phyloP scores from a whole-genome alignment of 805 yeast genomes.

The Myxozyma udenii region DNA sequence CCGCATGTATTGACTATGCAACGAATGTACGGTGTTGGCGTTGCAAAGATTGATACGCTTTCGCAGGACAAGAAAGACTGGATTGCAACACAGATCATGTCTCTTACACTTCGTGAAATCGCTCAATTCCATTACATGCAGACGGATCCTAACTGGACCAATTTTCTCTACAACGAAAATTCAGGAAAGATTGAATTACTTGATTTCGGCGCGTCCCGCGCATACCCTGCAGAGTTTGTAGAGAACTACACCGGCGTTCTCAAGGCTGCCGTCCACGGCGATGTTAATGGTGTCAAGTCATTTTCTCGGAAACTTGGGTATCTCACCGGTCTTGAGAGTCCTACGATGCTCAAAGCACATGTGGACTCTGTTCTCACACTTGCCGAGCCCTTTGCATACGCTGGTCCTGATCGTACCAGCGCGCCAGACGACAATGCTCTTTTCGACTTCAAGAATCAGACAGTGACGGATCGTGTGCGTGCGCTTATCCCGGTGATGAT shows the following conservation, averaged over 20 bases:
- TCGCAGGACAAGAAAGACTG: constrained; percentile 70
- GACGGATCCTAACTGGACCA: constrained; percentile 99
- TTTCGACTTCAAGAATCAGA: constrained; percentile 77
- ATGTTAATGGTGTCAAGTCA: constrained; percentile 59
- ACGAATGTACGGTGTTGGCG: constrained; percentile 75
- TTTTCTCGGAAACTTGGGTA: constrained; percentile 77
- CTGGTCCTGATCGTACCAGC: constrained; percentile 41
- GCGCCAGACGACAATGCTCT: constrained; percentile 34
- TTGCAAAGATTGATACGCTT: constrained; percentile 63
- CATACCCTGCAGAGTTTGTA: constrained; percentile 66
- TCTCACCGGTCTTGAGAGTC: constrained; percentile 85
- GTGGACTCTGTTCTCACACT: constrained; percentile 83
- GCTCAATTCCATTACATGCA: constrained; percentile 88
- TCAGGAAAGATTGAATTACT: constrained; percentile 75
- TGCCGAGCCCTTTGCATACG: constrained; percentile 82
- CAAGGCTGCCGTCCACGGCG: constrained; percentile 68
- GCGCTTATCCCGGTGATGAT: constrained; percentile 86
- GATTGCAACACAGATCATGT: constrained; percentile 83
- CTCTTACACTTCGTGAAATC: constrained; percentile 80
- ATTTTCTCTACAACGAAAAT: constrained; percentile 75
- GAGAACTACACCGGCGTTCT: constrained; percentile 65
- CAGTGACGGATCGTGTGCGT: constrained; percentile 90
- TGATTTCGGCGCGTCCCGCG: constrained; percentile 95
- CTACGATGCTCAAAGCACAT: constrained; percentile 82
- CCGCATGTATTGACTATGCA: constrained; percentile 88